phyloP scores from a whole-genome alignment of 2,329 filamentous ascomycete genomes.

The Microsporum ferrugineum region DNA sequence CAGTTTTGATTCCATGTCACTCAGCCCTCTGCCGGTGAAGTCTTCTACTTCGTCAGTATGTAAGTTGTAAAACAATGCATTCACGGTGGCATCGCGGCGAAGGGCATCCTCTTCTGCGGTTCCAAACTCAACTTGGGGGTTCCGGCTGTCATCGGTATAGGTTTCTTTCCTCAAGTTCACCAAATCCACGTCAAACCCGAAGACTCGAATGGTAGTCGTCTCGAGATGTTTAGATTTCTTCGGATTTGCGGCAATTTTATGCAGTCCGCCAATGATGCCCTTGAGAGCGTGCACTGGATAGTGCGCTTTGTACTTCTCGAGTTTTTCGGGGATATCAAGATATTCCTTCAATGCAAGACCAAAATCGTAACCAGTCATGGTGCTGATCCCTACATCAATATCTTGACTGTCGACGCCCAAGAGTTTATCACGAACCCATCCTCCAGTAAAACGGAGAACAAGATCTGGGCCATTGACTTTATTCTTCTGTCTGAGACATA shows the following conservation, averaged over 20 bases:
- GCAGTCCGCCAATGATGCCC: conserved; percentile 56
- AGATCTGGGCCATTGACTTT: conserved; percentile 21
- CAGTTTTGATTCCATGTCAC: conserved; percentile 59
- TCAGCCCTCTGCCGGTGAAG: conserved; percentile 60
- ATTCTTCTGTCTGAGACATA: conserved; percentile 37
- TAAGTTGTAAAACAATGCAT: conserved; percentile 92
- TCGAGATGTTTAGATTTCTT: conserved; percentile 95
- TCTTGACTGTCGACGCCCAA: conserved; percentile 37
- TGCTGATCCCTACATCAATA: conserved; percentile 40
- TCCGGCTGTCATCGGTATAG: conserved; percentile 78
- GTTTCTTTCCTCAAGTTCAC: conserved; percentile 90
- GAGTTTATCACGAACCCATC: conserved; percentile 42
- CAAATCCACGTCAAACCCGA: conserved; percentile 82
- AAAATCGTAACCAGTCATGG: conserved; percentile 40
- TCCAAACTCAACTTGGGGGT: conserved; percentile 86
- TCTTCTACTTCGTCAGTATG: conserved; percentile 72
- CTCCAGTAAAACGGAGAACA: conserved; percentile 38
- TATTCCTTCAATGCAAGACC: conserved; percentile 35
- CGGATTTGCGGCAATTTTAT: conserved; percentile 84
- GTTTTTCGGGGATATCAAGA: conserved; percentile 28
- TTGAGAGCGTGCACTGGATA: conserved; percentile 35
- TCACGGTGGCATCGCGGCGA: conserved; percentile 83
- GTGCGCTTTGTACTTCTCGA: conserved; percentile 35
- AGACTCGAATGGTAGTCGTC: conserved; percentile 74
- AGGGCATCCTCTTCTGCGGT: conserved; percentile 82